Evolutionary conservation across 1,284 basidiomycete species (phyloP).

Genomic region (Trametes pubescens): DNA sequence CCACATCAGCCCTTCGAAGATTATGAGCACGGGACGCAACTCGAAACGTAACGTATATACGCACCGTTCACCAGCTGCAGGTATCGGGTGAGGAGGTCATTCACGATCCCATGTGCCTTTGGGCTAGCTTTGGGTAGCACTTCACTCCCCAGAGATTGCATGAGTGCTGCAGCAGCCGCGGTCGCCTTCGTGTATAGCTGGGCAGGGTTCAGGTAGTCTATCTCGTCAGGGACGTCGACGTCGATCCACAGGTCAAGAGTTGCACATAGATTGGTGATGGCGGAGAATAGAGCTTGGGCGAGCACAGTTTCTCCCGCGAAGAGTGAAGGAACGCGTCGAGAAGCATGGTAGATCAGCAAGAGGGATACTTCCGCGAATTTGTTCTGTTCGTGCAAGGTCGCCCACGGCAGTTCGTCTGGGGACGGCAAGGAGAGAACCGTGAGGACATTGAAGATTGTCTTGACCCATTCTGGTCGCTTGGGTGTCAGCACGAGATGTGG

Average conservation of each 20-base stretch:
- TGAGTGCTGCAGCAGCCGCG: conserved; percentile 44
- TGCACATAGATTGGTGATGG: conserved; percentile 60
- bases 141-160: conserved; percentile 51
- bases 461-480: conserved; percentile 21
- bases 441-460: conserved; percentile 13
- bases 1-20: conserved; percentile 15
- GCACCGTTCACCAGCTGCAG: conserved; percentile 27
- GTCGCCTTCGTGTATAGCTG: conserved; percentile 49
- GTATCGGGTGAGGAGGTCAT: conserved; percentile 54
- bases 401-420: conserved; percentile 56
- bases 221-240: conserved; percentile 45
- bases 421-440: conserved; percentile 50
- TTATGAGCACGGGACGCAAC: not conserved
- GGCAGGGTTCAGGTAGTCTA: conserved; percentile 49
- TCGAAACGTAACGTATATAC: no score
- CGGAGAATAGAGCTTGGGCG: conserved; percentile 56
- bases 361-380: conserved; percentile 61
- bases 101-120: conserved; percentile 51
- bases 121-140: conserved; percentile 33
- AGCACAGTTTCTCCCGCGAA: conserved; percentile 54
- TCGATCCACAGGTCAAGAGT: conserved; percentile 67
- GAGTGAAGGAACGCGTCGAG: conserved; percentile 57
- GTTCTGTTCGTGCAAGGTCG: conserved; percentile 62
- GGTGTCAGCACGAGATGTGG: conserved; percentile 16
- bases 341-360: conserved; percentile 58